These are phyloP conservation scores for Eremothecium gossypii DNA, from an alignment of 1,139 yeast species.

Conservation along the genomic window DNA sequence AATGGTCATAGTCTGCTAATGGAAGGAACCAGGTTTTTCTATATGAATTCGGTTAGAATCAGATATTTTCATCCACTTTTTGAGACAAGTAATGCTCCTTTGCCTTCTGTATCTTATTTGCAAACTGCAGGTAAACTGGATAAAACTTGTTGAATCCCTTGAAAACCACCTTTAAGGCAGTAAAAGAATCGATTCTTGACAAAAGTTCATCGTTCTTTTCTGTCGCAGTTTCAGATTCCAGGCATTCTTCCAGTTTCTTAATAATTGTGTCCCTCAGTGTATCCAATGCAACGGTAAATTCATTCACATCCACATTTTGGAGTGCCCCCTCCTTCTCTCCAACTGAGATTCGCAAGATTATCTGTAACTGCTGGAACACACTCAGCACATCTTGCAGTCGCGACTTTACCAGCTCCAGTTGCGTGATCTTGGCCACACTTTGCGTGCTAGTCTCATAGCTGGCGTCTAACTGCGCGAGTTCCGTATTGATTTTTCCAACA, in stretches of 20 bases:
- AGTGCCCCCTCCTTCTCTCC: slow-evolving; percentile 8
- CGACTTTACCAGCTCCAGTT: slow-evolving; percentile 37
- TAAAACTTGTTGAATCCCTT: slow-evolving; percentile 42
- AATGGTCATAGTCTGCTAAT: too few species aligned
- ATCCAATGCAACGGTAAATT: slow-evolving; percentile 36
- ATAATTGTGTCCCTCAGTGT: slow-evolving; percentile 37
- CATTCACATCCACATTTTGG: slow-evolving; percentile 13
- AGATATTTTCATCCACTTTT: slow-evolving; percentile 11
- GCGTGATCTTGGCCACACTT: slow-evolving; percentile 36
- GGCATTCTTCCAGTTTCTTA: slow-evolving; percentile 29
- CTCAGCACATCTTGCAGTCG: slow-evolving; percentile 39
- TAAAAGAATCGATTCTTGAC: slow-evolving; percentile 36
- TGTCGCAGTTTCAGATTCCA: slow-evolving; percentile 20
- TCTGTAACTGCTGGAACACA: slow-evolving; percentile 37
- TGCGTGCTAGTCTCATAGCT: slow-evolving; percentile 15
- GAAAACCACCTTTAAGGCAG: slow-evolving; percentile 44
- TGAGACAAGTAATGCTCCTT: slow-evolving; percentile 31
- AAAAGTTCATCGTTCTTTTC: slow-evolving; percentile 30
- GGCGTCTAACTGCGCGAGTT: slow-evolving; percentile 19
- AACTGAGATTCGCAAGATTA: slow-evolving; percentile 28
- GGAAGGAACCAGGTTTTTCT: too few species aligned
- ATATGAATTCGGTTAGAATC: too few species aligned
- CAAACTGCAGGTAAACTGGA: slow-evolving; percentile 39
- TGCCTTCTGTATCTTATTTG: slow-evolving; percentile 31
- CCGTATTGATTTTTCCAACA: slow-evolving; percentile 31